These are phyloP conservation scores for Allium fistulosum DNA, from an alignment of 106 monocot genomes.

Conservation along the genomic window DNA sequence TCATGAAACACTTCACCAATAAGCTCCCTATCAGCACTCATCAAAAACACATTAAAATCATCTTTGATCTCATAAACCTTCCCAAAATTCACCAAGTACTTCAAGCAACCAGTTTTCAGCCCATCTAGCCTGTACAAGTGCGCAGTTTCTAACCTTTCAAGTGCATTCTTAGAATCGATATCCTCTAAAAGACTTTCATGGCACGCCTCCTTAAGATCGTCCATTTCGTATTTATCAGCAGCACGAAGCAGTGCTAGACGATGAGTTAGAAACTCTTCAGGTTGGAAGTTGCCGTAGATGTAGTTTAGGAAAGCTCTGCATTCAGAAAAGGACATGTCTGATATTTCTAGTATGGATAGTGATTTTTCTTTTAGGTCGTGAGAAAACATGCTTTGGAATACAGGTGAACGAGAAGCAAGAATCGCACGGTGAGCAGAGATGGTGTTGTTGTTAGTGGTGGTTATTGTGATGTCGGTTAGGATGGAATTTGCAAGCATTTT, in stretches of 20 bases:
- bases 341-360: conserved; percentile 65
- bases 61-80: conserved; percentile 82
- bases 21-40: conserved; percentile 66
- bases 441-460: conserved; percentile 45
- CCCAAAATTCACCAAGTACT: conserved; percentile 74
- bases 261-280: conserved; percentile 59
- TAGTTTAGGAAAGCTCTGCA: conserved; percentile 77
- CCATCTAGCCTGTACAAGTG: conserved; percentile 42
- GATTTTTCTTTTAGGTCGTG: conserved; percentile 80
- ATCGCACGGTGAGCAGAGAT: conserved; percentile 78
- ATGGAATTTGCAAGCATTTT: conserved; percentile 67
- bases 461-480: conserved; percentile 84
- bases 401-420: conserved; percentile 63
- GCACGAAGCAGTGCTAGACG: conserved; percentile 66
- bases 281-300: conserved; percentile 56
- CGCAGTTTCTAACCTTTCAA: conserved; percentile 73
- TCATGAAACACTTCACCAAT: conserved; percentile 73
- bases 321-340: conserved; percentile 72
- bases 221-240: conserved; percentile 83
- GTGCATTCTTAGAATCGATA: conserved; percentile 67
- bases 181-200: conserved; percentile 83
- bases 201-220: conserved; percentile 72
- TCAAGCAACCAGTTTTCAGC: conserved; percentile 75
- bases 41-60: conserved; percentile 57
- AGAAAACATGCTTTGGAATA: conserved; percentile 91